A percentile compares a stretch with the other conserved stretches of the same genome.
These are phyloP conservation scores for Taphrina deformans DNA, from an alignment of 1,139 yeast species.

Conservation along the genomic window DNA sequence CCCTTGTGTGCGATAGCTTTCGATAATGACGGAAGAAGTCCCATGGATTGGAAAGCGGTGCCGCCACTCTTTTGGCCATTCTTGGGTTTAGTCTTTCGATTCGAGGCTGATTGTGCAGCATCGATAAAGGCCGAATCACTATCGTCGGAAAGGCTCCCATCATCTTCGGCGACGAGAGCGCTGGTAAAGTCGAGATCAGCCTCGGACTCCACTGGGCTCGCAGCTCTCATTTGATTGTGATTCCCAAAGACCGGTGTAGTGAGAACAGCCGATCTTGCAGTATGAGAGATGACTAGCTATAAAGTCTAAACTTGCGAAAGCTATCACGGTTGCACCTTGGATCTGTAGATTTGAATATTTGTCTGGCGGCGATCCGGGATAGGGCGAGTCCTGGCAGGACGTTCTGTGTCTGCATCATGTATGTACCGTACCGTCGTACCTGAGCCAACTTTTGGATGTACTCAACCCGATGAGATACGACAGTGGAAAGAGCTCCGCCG, in stretches of 20 bases:
- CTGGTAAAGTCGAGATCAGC: slow-evolving; percentile 23
- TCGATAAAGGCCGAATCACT: slow-evolving; percentile 35
- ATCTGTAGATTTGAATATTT: too few species aligned
- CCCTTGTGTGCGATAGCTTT: slow-evolving; percentile 80
- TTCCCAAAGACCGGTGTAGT: too few species aligned
- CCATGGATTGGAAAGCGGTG: slow-evolving; percentile 51
- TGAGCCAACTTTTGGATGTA: not conserved
- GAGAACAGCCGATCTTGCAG: not conserved
- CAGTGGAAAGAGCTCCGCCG: not conserved
- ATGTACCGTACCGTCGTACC: not conserved
- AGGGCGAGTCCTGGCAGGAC: too few species aligned
- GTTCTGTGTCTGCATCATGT: too few species aligned
- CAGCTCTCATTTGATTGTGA: slow-evolving; percentile 23
- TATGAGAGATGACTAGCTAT: too few species aligned
- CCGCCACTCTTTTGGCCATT: slow-evolving; percentile 28
- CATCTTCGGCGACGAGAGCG: slow-evolving; percentile 14
- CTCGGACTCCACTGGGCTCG: slow-evolving; percentile 29
- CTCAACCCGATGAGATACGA: not conserved
- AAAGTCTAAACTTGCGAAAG: too few species aligned
- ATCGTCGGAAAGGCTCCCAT: slow-evolving; percentile 26
- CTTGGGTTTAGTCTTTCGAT: slow-evolving; percentile 19
- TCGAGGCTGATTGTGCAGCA: slow-evolving; percentile 17
- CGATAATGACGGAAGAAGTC: slow-evolving; percentile 70
- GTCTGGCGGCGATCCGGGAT: too few species aligned
- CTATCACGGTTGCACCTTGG: too few species aligned